phyloP scores from a whole-genome alignment of 805 yeast species.

The Dipodascopsis uninucleata region DNA sequence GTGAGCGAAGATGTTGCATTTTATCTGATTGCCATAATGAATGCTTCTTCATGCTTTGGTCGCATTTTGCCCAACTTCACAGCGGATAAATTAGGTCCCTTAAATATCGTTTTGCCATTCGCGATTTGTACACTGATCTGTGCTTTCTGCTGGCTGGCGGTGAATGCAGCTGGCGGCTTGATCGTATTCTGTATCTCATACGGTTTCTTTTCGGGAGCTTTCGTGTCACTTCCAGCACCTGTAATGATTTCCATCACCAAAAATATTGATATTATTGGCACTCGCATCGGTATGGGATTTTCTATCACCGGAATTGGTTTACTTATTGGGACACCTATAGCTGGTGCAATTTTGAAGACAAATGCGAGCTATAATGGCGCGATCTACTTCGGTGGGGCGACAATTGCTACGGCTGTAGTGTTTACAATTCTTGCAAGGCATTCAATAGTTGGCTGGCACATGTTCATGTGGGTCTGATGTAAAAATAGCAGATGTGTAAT shows the following conservation, averaged over 20 bases:
- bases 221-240: conserved; percentile 36
- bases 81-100: conserved; percentile 49
- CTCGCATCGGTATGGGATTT: conserved; percentile 60
- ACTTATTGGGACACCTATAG: conserved; percentile 35
- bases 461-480: no score
- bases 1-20: conserved; percentile 23
- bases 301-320: conserved; percentile 51
- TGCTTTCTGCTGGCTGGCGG: conserved; percentile 39
- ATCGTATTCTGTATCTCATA: conserved; percentile 33
- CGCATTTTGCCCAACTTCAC: conserved; percentile 48
- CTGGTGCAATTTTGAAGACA: conserved; percentile 35
- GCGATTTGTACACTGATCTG: conserved; percentile 32
- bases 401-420: conserved; percentile 8
- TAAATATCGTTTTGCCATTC: conserved; percentile 41
- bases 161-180: conserved; percentile 32
- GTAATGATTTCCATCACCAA: conserved; percentile 32
- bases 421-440: conserved; percentile 5
- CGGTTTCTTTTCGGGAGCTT: conserved; percentile 37
- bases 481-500: no score
- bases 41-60: conserved; percentile 45
- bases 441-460: conserved; percentile 5
- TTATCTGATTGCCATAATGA: conserved; percentile 37
- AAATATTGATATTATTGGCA: conserved; percentile 31
- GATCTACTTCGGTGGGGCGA: conserved; percentile 21
- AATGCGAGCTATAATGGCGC: conserved; percentile 7